phyloP scores from a whole-genome alignment of 2,329 filamentous ascomycete species.

The Ophioceras dolichostomum region DNA sequence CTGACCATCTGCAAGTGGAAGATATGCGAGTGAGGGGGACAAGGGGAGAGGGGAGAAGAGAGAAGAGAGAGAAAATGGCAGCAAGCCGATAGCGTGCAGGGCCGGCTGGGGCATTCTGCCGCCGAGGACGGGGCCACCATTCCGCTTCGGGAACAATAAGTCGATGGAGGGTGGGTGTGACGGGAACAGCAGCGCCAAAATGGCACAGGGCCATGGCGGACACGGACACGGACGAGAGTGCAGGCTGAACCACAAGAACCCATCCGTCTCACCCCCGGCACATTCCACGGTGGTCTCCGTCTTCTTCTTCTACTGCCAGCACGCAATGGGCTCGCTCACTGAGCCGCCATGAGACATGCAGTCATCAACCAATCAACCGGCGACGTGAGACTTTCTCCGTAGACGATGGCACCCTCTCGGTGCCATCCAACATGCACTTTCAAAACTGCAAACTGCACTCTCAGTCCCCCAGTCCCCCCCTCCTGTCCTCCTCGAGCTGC shows the following conservation, averaged over 20 bases:
- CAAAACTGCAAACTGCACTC: background rate
- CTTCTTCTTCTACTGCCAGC: background rate
- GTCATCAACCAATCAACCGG: background rate
- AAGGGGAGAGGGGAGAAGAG: background rate
- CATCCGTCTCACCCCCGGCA: background rate
- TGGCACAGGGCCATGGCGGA: background rate
- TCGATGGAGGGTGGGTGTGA: background rate
- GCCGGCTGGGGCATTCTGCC: background rate
- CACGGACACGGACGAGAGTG: no score
- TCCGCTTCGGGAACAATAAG: background rate
- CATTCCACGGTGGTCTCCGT: background rate
- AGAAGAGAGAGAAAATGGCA: background rate
- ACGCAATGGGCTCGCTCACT: background rate
- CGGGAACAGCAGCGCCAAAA: background rate
- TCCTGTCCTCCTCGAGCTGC: no score
- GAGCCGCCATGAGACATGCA: background rate
- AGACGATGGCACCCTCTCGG: background rate
- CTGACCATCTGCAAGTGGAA: background rate
- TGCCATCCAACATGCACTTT: background rate
- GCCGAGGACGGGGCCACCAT: background rate
- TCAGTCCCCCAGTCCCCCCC: no score
- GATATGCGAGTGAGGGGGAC: background rate
- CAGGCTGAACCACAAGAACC: no score
- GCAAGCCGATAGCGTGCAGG: background rate
- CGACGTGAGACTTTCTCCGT: background rate